Base-by-base conservation (phyloP, 2,329 filamentous ascomycete species). In the Rhynchosporium graminicola region DNA sequence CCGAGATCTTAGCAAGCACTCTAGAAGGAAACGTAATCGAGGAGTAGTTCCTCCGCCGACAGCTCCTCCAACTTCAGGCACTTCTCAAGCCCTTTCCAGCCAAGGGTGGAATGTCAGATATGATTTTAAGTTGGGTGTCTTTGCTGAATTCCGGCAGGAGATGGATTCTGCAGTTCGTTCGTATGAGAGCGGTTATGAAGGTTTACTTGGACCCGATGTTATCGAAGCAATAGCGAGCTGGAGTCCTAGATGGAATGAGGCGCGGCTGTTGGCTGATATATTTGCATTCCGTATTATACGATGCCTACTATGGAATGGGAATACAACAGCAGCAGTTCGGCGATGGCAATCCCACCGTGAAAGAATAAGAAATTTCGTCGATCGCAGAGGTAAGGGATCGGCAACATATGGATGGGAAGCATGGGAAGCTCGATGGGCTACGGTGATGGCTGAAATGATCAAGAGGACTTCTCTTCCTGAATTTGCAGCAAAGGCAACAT, bases 81-180 rank as follows among this genome's bases (percentile, higher is more conserved):
- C 91, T 1, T 96, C 92, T 0, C 90, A 95, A 71, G 91, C 90
- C 0, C 77, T 97, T n/a, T 90, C 92, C 1, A 80, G 88, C 9
- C 87, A 92, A 47, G 93, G 91, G 3, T 99, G 94, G 95, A 92
- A 92, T 71, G 88, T 96, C 59, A 88, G 94, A 15, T 97, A 97
- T 76, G 94, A 99, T 72, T 92, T 96, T 78, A 99, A 99, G 74
- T 83, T 93, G 20, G 94, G 89, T 6, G 81, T 97, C 0, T 91
- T 98, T 72, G 91, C 93, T 33, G 94, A 98, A 73, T 97, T 96
- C 68, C 86, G 95, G 8, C 91, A 96, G 73, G 95, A 98, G 74
- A 91, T 94, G 82, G 94, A 97, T 72, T 87, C 86, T 28, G 92
- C 95, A 0, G 82, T 91, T 71, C 86, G 92, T 48, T 92, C 91